phyloP scores from a whole-genome alignment of 2,329 filamentous ascomycete species.

The Trichoderma sp. region DNA sequence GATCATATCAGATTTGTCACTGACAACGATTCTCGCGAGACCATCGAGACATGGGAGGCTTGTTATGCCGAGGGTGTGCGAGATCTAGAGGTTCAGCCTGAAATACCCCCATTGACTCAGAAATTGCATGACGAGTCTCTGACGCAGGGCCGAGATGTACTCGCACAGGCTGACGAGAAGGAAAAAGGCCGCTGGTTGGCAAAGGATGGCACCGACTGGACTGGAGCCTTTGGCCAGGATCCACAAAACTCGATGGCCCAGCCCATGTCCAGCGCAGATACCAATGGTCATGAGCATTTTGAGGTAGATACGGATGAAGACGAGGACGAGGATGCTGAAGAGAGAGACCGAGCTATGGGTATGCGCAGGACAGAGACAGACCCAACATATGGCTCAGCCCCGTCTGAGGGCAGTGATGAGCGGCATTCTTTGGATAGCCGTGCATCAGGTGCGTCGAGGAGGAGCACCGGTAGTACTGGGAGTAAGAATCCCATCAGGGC shows the following conservation, averaged over 20 bases:
- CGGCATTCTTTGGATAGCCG: slow-evolving; percentile 39
- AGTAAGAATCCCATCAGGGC: slow-evolving; percentile 55
- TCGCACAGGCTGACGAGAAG: slow-evolving; percentile 68
- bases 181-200: slow-evolving; percentile 76
- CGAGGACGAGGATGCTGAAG: slow-evolving; percentile 33
- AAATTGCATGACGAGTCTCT: slow-evolving; percentile 79
- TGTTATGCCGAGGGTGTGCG: slow-evolving; percentile 87
- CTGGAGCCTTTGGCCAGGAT: slow-evolving; percentile 78
- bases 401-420: slow-evolving; percentile 30
- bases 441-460: slow-evolving; percentile 31
- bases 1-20: slow-evolving; percentile 80
- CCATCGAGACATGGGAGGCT: slow-evolving; percentile 91
- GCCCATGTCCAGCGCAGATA: slow-evolving; percentile 30
- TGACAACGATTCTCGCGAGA: slow-evolving; percentile 87
- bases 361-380: slow-evolving; percentile 53
- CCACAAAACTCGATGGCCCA: slow-evolving; percentile 52
- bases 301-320: slow-evolving; percentile 35
- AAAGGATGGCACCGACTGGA: slow-evolving; percentile 82
- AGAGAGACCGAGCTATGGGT: slow-evolving; percentile 52
- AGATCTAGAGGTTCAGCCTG: slow-evolving; percentile 63
- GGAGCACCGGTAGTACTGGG: slow-evolving; percentile 32
- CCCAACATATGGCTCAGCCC: slow-evolving; percentile 23
- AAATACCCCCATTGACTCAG: slow-evolving; percentile 70
- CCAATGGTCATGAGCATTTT: slow-evolving; percentile 43
- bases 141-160: slow-evolving; percentile 74